A percentile compares a stretch with the other conserved stretches of the same genome.
Conservation (phyloP, 202 grass and related monocot genomes). For the Cymbopogon flexuosus region DNA sequence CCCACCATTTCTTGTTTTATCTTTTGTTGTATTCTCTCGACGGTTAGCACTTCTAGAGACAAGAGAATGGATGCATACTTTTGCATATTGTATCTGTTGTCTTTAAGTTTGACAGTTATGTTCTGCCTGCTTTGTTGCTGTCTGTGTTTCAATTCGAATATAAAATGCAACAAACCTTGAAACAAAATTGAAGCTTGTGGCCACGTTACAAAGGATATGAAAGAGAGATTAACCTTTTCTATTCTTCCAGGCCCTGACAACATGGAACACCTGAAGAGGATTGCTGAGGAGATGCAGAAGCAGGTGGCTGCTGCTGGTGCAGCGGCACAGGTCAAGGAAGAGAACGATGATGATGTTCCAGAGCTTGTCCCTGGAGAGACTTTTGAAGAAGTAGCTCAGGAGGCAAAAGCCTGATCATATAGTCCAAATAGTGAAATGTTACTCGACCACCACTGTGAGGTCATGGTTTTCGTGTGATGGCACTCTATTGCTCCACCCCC, state of each 20-base stretch:
- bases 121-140: neutral
- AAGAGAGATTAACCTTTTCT: neutral
- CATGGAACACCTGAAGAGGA: slow-evolving; percentile 58
- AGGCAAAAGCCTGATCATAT: slow-evolving; percentile 43
- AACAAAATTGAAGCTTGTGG: neutral
- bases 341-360: slow-evolving; percentile 60
- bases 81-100: neutral
- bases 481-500: neutral
- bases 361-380: slow-evolving; percentile 55
- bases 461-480: slow-evolving; percentile 48
- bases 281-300: slow-evolving; percentile 66
- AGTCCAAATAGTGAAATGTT: slow-evolving; percentile 33
- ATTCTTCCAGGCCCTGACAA: slow-evolving; percentile 48
- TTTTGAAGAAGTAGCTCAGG: slow-evolving; percentile 49
- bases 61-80: neutral
- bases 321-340: slow-evolving; percentile 23
- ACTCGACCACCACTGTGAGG: slow-evolving; percentile 24
- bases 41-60: neutral
- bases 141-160: neutral
- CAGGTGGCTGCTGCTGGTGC: slow-evolving; percentile 47
- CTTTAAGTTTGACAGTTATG: neutral
- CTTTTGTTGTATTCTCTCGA: neutral
- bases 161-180: neutral
- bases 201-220: neutral
- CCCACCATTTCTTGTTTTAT: neutral